Conservation (phyloP, 108 stramenopile genomes). For the Cyclostephanos tholiformis region DNA sequence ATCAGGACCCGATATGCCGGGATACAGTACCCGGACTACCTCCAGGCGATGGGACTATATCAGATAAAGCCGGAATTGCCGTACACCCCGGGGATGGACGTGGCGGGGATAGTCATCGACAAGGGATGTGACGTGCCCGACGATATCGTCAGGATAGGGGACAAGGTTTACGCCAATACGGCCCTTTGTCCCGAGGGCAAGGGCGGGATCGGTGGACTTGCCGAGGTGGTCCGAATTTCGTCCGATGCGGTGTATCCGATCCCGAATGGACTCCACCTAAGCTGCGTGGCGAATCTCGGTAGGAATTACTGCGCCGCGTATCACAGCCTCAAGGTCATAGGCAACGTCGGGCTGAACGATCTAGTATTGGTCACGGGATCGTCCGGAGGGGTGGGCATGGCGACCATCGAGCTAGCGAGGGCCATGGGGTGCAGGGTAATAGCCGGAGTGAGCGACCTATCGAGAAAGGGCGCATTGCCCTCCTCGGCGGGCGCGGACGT, state of each 20-base stretch:
- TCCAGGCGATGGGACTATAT: conserved; percentile 70
- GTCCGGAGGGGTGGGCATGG: conserved; percentile 81
- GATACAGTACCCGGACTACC: conserved; percentile 76
- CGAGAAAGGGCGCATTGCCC: conserved; percentile 45
- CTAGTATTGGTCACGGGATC: conserved; percentile 72
- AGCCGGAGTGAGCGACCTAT: conserved; percentile 60
- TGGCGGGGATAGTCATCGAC: conserved; percentile 60
- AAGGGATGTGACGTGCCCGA: conserved; percentile 45
- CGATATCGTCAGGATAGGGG: conserved; percentile 48
- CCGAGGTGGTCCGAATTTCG: conserved; percentile 52
- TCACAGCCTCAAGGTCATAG: conserved; percentile 68
- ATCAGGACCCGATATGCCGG: conserved; percentile 64
- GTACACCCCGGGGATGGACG: conserved; percentile 74
- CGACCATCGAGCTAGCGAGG: conserved; percentile 71
- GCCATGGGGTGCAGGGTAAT: conserved; percentile 75
- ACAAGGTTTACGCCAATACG: conserved; percentile 65
- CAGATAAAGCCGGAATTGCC: conserved; percentile 67
- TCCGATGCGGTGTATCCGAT: conserved; percentile 53
- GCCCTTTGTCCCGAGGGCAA: conserved; percentile 44
- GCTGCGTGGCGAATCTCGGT: conserved; percentile 63
- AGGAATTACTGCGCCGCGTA: conserved; percentile 74
- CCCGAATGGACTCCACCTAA: conserved; percentile 48
- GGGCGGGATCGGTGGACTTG: conserved; percentile 64
- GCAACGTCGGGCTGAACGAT: conserved; percentile 48
- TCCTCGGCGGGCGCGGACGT: conserved; percentile 59